These are phyloP conservation scores for Wallacemonas sp. DNA, from an alignment of 208 protist genomes.

Conservation along the genomic window DNA sequence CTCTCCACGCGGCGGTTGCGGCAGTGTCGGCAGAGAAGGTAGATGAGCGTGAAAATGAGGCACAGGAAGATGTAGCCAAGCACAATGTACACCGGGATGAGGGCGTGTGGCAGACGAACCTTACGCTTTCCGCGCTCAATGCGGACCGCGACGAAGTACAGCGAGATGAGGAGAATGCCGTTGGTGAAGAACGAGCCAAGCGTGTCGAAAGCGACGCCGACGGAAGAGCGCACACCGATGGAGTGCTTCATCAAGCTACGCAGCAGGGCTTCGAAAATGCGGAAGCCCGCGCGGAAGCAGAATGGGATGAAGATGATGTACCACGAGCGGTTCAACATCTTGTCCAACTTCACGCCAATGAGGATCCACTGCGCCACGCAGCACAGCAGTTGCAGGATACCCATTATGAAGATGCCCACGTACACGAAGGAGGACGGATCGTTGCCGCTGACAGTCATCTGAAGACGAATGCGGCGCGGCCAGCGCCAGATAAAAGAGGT, in stretches of 20 bases:
- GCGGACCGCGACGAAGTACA: constrained; percentile 82
- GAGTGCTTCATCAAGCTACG: constrained; percentile 72
- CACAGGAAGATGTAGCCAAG: constrained; percentile 69
- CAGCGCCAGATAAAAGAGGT: constrained; percentile 88
- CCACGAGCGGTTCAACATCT: constrained; percentile 53
- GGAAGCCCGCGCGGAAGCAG: constrained; percentile 50
- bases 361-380: constrained; percentile 79
- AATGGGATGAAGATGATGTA: constrained; percentile 82
- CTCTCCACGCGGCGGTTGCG: constrained; percentile 30
- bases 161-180: constrained; percentile 68
- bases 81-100: constrained; percentile 79
- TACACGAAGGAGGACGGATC: constrained; percentile 52
- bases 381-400: constrained; percentile 56
- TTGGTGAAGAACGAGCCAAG: constrained; percentile 85
- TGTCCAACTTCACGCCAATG: constrained; percentile 70
- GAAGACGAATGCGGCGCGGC: constrained; percentile 60
- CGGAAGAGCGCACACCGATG: constrained; percentile 54
- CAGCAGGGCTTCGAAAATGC: constrained; percentile 74
- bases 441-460: constrained; percentile 75
- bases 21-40: constrained; percentile 40
- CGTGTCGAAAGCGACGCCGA: constrained; percentile 80
- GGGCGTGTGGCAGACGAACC: constrained; percentile 38
- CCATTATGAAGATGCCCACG: constrained; percentile 77
- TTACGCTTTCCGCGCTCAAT: constrained; percentile 52
- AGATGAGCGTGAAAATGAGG: constrained; percentile 64